Evolutionary conservation across 129 eudicot genomes (phyloP).

Genomic region (Tagetes erecta): DNA sequence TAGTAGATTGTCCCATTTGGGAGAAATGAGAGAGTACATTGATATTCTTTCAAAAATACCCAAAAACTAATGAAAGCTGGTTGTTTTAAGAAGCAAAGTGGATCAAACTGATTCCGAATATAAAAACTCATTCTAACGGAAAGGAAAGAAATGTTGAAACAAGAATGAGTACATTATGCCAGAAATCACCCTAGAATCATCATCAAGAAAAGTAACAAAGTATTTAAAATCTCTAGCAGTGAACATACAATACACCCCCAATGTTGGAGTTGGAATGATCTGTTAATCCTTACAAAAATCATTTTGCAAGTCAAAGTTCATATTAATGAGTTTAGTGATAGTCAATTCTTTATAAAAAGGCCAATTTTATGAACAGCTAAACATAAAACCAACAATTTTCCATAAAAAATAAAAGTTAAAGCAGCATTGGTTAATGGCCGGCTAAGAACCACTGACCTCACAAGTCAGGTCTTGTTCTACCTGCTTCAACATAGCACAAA

Average conservation of each 20-base stretch:
- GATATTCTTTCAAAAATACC: neutral
- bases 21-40: neutral
- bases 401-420: neutral
- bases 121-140: neutral
- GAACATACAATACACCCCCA: neutral
- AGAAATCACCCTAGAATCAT: neutral
- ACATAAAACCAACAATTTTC: neutral
- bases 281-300: neutral
- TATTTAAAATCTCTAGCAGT: neutral
- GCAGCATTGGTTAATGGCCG: neutral
- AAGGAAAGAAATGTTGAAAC: neutral
- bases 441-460: neutral
- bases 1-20: neutral
- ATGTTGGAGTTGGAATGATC: neutral
- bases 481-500: neutral
- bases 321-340: neutral
- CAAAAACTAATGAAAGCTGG: neutral
- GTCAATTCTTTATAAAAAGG: constrained; percentile 2
- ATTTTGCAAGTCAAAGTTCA: neutral
- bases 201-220: constrained; percentile 5
- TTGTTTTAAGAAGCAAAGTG: neutral
- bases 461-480: neutral
- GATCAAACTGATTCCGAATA: neutral
- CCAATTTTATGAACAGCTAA: neutral
- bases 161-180: neutral